phyloP scores from a whole-genome alignment of 1,284 basidiomycete species.

The Moniliophthora roreri region DNA sequence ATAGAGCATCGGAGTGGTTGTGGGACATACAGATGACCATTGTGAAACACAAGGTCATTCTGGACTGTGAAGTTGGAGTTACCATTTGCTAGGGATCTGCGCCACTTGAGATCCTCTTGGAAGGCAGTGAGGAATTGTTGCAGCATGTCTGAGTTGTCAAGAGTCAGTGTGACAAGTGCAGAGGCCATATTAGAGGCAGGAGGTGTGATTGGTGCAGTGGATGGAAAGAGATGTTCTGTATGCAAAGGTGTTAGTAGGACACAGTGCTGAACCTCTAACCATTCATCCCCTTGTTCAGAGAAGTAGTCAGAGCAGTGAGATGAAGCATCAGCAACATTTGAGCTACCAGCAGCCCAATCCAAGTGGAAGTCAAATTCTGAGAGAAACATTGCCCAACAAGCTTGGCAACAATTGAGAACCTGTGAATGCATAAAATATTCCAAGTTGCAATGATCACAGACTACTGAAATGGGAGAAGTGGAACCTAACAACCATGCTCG shows the following conservation, averaged over 20 bases:
- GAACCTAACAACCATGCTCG: conserved; percentile 29
- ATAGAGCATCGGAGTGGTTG: conserved; percentile 26
- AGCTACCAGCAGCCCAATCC: conserved; percentile 25
- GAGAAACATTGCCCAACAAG: conserved; percentile 32
- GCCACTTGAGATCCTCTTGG: conserved; percentile 28
- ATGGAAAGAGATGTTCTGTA: conserved; percentile 21
- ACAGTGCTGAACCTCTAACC: conserved; percentile 17
- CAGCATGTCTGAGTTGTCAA: conserved; percentile 30
- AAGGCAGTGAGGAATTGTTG: conserved; percentile 26
- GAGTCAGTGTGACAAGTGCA: conserved; percentile 25
- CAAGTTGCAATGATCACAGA: conserved; percentile 32
- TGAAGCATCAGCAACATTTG: conserved; percentile 34
- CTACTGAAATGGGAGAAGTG: conserved; percentile 20
- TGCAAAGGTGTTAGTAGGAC: conserved; percentile 25
- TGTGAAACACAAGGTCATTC: conserved; percentile 31
- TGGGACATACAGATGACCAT: conserved; percentile 37
- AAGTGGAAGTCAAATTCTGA: conserved; percentile 29
- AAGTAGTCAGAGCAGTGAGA: conserved; percentile 30
- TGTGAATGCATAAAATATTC: conserved; percentile 27
- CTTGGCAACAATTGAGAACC: conserved; percentile 32
- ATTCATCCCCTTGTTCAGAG: conserved; percentile 34
- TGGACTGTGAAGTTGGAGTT: conserved; percentile 25
- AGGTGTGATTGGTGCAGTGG: conserved; percentile 11
- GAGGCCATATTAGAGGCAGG: conserved; percentile 12
- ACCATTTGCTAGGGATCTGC: conserved; percentile 24